phyloP scores from a whole-genome alignment of 768 basidiomycete genomes.

The Suillus plorans region DNA sequence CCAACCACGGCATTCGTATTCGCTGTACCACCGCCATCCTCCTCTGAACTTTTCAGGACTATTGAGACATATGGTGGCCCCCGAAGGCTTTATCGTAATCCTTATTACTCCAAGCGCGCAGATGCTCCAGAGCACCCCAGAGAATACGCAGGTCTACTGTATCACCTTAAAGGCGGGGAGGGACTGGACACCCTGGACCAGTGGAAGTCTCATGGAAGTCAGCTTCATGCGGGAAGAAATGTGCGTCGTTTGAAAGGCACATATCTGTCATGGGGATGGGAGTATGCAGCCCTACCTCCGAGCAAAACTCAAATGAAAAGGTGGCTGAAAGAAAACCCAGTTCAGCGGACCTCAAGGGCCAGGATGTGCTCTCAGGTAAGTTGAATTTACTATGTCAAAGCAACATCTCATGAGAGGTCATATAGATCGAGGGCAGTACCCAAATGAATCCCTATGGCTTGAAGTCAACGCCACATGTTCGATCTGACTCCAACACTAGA shows the following conservation, averaged over 20 bases:
- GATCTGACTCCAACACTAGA: slow-evolving; percentile 42
- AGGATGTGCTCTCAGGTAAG: slow-evolving; percentile 54
- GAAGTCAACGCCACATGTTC: slow-evolving; percentile 52
- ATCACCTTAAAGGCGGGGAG: slow-evolving; percentile 63
- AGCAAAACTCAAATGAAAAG: slow-evolving; percentile 49
- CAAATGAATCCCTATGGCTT: slow-evolving; percentile 71
- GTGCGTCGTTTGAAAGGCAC: slow-evolving; percentile 18
- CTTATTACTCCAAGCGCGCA: slow-evolving; percentile 70
- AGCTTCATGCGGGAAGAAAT: slow-evolving; percentile 5
- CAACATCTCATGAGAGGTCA: neutral
- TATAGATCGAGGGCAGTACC: slow-evolving; percentile 71
- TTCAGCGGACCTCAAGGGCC: slow-evolving; percentile 15
- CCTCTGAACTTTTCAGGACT: slow-evolving; percentile 43
- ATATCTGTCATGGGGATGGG: slow-evolving; percentile 64
- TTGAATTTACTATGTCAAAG: neutral
- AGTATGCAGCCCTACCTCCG: slow-evolving; percentile 74
- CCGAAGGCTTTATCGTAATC: slow-evolving; percentile 66
- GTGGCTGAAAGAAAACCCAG: slow-evolving; percentile 46
- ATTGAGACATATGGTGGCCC: slow-evolving; percentile 50
- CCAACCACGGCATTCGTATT: slow-evolving; percentile 41
- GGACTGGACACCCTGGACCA: slow-evolving; percentile 57
- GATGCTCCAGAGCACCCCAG: slow-evolving; percentile 71
- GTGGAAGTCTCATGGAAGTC: slow-evolving; percentile 42
- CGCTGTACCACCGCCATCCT: slow-evolving; percentile 47
- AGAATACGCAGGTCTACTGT: slow-evolving; percentile 81